phyloP scores from a whole-genome alignment of 768 basidiomycete genomes.

The Rhizopogon sp. region DNA sequence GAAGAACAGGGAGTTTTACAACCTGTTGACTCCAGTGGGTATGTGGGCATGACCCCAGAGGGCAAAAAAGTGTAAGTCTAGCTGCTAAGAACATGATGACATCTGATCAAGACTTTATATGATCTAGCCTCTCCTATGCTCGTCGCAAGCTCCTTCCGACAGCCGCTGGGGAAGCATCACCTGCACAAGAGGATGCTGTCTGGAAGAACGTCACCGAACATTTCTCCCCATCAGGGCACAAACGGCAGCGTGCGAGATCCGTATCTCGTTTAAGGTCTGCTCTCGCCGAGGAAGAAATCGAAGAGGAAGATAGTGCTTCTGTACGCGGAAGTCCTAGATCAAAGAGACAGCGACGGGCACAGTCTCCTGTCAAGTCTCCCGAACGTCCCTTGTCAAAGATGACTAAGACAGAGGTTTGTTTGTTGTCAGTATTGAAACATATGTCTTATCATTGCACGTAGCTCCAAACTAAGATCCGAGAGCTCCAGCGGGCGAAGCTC shows the following conservation, averaged over 20 bases:
- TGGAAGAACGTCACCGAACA: constrained; percentile 34
- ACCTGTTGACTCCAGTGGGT: constrained; percentile 29
- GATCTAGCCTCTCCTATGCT: constrained; percentile 26
- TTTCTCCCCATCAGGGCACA: constrained; percentile 15
- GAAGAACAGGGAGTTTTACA: constrained; percentile 40
- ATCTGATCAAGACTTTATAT: not conserved
- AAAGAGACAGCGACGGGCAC: constrained; percentile 8
- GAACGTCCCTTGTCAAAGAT: constrained; percentile 27
- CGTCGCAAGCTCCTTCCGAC: constrained; percentile 27
- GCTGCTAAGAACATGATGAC: not conserved
- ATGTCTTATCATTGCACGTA: not conserved
- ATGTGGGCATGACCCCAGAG: constrained; percentile 34
- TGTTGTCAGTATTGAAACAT: not conserved
- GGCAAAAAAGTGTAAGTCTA: constrained; percentile 42
- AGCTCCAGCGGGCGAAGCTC: not conserved
- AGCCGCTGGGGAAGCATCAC: constrained; percentile 17
- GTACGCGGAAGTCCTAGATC: constrained; percentile 2
- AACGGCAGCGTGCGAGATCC: constrained; percentile 2
- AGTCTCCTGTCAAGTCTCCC: constrained; percentile 6
- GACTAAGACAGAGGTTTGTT: constrained; percentile 39
- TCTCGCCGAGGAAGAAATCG: not conserved
- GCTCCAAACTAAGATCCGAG: not conserved
- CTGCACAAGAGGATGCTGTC: constrained; percentile 31
- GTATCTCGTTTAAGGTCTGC: constrained; percentile 2
- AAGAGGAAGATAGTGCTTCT: constrained; percentile 7